These are phyloP conservation scores for Mycena maculata DNA, from an alignment of 768 basidiomycete species.

Conservation along the genomic window DNA sequence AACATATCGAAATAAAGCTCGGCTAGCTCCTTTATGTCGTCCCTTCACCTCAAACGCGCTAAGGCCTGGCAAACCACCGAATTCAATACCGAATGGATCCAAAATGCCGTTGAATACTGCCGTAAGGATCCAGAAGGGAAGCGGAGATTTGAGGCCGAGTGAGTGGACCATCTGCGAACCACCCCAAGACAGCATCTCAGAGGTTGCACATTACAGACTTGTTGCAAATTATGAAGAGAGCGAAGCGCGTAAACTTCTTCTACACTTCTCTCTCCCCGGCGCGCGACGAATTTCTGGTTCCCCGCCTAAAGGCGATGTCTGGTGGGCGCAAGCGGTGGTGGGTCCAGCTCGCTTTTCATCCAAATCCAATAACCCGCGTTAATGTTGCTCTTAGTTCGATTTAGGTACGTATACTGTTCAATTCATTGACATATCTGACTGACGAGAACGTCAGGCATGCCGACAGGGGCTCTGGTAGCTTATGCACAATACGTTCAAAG, in stretches of 20 bases:
- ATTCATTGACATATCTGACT: not conserved
- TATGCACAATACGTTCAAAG: not conserved
- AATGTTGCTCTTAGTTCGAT: too few species aligned
- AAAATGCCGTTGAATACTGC: constrained; percentile 10
- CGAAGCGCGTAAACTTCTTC: not conserved
- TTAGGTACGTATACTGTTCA: not conserved
- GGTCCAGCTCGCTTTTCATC: not conserved
- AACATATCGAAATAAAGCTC: not conserved
- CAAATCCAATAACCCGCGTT: not conserved
- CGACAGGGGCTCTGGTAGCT: not conserved
- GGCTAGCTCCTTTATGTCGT: not conserved
- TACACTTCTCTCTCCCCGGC: not conserved
- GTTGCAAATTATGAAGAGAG: not conserved
- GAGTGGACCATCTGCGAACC: not conserved
- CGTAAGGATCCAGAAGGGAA: constrained; percentile 6
- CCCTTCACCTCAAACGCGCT: constrained; percentile 3
- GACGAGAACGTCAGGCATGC: not conserved
- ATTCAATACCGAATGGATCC: constrained; percentile 15
- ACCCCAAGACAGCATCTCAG: too few species aligned
- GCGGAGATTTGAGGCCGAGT: not conserved
- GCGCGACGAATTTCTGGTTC: not conserved
- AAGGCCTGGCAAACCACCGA: constrained; percentile 7
- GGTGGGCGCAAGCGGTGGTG: constrained; percentile 17
- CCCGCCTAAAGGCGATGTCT: not conserved
- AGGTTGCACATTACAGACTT: not conserved